Base-by-base conservation (phyloP, 1,139 yeast species). In the Citeromyces siamensis region DNA sequence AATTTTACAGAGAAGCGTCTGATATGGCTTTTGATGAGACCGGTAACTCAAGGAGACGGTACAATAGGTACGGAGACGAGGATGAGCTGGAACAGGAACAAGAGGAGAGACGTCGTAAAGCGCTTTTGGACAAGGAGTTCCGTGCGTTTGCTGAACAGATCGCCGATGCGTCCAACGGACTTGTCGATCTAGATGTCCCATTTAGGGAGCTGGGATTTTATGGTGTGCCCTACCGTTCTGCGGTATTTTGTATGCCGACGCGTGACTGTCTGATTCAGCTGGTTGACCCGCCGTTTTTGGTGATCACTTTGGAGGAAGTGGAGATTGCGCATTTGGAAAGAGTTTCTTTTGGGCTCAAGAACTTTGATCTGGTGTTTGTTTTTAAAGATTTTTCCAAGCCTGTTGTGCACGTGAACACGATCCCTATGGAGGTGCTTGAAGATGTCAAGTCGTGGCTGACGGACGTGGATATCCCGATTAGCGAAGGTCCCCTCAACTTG, bases 1-100 rank as follows among this genome's bases (percentile, higher is more conserved):
- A 93, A 60, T 86, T 90, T 55, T 90, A 88, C 62, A 71, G 97
- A 47, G 99, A 90, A 58, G 97, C 97, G 10, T 77, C 94, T 37
- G 99, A 90, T 55, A 82, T 88, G 70, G 81, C 95, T 3, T 86
- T 85, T 51, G 99, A 90, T 59, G 99, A 90, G 60, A 90, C 99
- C 27, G 95, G 97, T 42, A 94, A 94, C 43, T 74, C 94, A 44
- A 84, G 86, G 66, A 67, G 83, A 58, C 79, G 81, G 46, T 72
- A 78, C 49, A n/a, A n/a, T n/a, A 84, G 95, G 53, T 90, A 90
- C 52, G 99, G 98, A 38, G 99, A 90, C 55, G 98, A 90, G 59
- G 98, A 90, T 58, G 99, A 90, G 61, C 67, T 93, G 46, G 98
- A 93, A 60, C 97, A 90, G 58, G 99, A 93, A 62, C 97, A 90